Percentiles rank a stretch among this genome's conserved stretches.
Evolutionary conservation across 768 basidiomycete species (phyloP).

Genomic region (Mycena belliarum): DNA sequence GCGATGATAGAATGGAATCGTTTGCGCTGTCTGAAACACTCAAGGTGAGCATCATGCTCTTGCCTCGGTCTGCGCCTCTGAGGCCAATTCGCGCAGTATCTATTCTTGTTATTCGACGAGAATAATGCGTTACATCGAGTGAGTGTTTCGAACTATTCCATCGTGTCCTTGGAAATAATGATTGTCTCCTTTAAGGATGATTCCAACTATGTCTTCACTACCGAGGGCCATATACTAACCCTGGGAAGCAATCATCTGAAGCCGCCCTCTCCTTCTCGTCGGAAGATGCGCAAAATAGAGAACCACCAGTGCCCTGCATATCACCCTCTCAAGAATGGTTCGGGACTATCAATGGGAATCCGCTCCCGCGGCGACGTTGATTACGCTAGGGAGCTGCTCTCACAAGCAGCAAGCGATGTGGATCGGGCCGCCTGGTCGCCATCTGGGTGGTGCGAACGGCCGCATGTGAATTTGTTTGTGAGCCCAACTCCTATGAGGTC

Average conservation of each 20-base stretch:
- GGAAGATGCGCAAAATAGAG: constrained; percentile 62
- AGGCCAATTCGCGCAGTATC: constrained; percentile 57
- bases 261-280: constrained; percentile 57
- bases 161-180: constrained; percentile 7
- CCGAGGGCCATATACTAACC: constrained; percentile 88
- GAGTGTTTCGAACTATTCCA: no score
- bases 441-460: constrained; percentile 75
- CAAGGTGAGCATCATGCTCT: constrained; percentile 51
- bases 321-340: constrained; percentile 39
- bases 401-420: constrained; percentile 44
- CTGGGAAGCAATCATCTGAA: constrained; percentile 58
- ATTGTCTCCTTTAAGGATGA: constrained; percentile 43
- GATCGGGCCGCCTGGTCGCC: constrained; percentile 65
- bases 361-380: constrained; percentile 75
- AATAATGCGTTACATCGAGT: constrained; percentile 61
- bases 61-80: not conserved
- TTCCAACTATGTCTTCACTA: constrained; percentile 90
- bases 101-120: constrained; percentile 91
- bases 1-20: constrained; percentile 95
- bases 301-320: constrained; percentile 78
- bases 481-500: constrained; percentile 32
- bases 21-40: constrained; percentile 93
- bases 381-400: constrained; percentile 75
- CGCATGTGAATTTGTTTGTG: constrained; percentile 69
- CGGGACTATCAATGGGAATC: constrained; percentile 67